Evolutionary conservation across 306 rosid genomes (phyloP).

Genomic region (Cyclanthera cordifolia): DNA sequence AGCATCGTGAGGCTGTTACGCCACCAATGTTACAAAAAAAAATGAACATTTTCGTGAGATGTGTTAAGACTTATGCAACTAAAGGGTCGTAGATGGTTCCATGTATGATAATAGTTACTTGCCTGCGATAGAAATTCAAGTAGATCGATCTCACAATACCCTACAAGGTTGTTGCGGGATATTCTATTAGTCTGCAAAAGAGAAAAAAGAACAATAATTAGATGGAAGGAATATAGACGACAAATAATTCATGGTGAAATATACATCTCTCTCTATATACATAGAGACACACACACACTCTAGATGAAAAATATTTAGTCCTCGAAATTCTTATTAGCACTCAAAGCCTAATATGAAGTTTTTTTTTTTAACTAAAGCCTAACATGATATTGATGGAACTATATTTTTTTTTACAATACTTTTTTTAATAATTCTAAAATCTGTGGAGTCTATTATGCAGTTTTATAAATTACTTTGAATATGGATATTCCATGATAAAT

Average conservation of each 20-base stretch:
- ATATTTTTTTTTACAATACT: neutral
- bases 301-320: neutral
- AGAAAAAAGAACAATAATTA: neutral
- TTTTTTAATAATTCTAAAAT: neutral
- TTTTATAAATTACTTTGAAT: neutral
- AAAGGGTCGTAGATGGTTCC: neutral
- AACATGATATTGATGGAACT: neutral
- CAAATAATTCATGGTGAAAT: too few species aligned
- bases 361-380: neutral
- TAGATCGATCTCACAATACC: conserved; percentile 83
- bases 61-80: neutral
- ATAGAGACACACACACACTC: neutral
- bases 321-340: neutral
- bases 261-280: too few species aligned
- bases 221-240: neutral
- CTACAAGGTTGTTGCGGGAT: conserved; percentile 64
- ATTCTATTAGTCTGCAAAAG: conserved; percentile 69
- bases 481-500: neutral
- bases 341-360: neutral
- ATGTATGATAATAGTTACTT: conserved; percentile 22
- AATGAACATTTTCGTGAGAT: neutral
- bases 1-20: too few species aligned
- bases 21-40: neutral
- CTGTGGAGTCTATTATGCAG: neutral
- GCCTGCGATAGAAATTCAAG: conserved; percentile 69